Evolutionary conservation across 2,329 filamentous ascomycete species (phyloP), one percentile per base, ranked within the genome.

Genomic region (Penicillium griseofulvum): DNA sequence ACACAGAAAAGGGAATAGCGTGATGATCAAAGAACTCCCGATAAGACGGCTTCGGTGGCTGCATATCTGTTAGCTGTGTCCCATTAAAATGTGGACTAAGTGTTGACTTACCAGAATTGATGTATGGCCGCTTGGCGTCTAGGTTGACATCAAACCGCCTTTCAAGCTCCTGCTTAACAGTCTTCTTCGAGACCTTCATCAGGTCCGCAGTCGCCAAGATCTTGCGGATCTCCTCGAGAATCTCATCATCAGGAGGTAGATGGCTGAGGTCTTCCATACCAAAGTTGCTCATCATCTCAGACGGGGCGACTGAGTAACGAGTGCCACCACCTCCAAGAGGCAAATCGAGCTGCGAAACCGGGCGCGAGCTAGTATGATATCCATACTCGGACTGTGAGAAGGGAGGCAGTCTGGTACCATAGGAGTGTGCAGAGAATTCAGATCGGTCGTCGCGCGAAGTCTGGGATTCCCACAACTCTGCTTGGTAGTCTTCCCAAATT

Each of bases 401-500:
- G 28, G 71, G 78, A 55, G 82, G 81, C 65, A 83, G 88, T 77
- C 95, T 96, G 59, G 94, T 99, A 52, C 86, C 93, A 71, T 97
- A 99, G 52, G 90, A 95, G 78, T 90, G 89, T 55, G 93, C 93
- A n/a, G 91, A 97, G 49, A 93, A 78, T 74, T 97, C 93, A 10
- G 91, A 96, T 57, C 83, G 87, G 70, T 99, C 94, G 67, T 86
- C 83, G 46, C 81, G 82, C 57, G 88, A 87, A n/a, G 89, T 95
- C 76, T 96, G 90, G 1, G 89, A 88, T 70, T 99, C 94, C 94
- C 93, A 99, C 42, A 99, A 86, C 81, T 97, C 94, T 60, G 89
- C 89, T 75, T 99, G 94, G 74, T 97, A 99, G 68, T 99, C 94
- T 74, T 99, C 94, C 94, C 94, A 99, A 81, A 90, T 94, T 87